These are phyloP conservation scores for Lathyrus tuberosus DNA, from an alignment of 306 rosid species.

Conservation along the genomic window DNA sequence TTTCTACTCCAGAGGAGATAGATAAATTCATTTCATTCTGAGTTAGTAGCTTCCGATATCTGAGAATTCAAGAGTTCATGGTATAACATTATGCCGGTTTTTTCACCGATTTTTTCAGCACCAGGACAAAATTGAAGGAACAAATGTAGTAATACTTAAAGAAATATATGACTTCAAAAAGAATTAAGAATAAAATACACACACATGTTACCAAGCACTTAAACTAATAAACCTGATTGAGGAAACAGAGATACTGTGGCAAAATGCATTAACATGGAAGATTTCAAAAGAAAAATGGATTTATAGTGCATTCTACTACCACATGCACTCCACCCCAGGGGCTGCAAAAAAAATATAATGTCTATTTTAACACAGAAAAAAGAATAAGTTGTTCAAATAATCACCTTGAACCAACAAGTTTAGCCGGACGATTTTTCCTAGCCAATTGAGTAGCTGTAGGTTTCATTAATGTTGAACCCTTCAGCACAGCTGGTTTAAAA, in stretches of 20 bases:
- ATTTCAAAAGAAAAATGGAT: slow-evolving; percentile 24
- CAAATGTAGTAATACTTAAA: slow-evolving; percentile 24
- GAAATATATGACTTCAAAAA: slow-evolving; percentile 13
- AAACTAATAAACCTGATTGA: slow-evolving; percentile 7
- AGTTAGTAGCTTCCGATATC: slow-evolving; percentile 60
- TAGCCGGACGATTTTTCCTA: slow-evolving; percentile 58
- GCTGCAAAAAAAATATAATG: not conserved
- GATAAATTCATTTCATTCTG: slow-evolving; percentile 62
- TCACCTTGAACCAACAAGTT: slow-evolving; percentile 66
- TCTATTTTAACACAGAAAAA: slow-evolving; percentile 1
- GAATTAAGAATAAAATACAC: slow-evolving; percentile 29
- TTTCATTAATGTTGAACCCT: slow-evolving; percentile 82
- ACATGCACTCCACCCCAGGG: not conserved
- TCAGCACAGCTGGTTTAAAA: slow-evolving; percentile 47
- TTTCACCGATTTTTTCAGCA: slow-evolving; percentile 24
- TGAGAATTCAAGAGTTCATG: slow-evolving; percentile 44
- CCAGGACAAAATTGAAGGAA: slow-evolving; percentile 7
- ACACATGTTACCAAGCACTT: slow-evolving; percentile 1
- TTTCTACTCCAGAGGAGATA: slow-evolving; percentile 68
- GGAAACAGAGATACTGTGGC: not conserved
- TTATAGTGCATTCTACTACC: slow-evolving; percentile 15
- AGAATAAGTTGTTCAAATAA: slow-evolving; percentile 29
- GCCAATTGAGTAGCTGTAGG: slow-evolving; percentile 89
- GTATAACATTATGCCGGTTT: slow-evolving; percentile 10
- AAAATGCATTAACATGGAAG: slow-evolving; percentile 24